phyloP scores from a whole-genome alignment of 2,329 filamentous ascomycete genomes.

The Coniochaeta sp. region DNA sequence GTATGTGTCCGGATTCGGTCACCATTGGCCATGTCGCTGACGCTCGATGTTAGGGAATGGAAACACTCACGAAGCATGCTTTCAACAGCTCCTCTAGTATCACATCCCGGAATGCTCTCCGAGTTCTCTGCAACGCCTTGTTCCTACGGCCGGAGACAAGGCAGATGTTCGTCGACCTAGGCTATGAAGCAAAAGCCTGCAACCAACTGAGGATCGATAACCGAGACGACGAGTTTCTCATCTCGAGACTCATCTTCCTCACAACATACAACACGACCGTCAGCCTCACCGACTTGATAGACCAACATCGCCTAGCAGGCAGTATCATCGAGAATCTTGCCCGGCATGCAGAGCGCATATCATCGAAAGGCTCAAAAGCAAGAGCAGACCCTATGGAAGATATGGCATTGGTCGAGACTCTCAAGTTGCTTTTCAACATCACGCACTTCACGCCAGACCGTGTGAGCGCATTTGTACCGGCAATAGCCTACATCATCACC shows the following conservation, averaged over 20 bases:
- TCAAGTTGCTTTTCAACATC: constrained; percentile 87
- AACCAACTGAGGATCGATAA: constrained; percentile 64
- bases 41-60: constrained; percentile 55
- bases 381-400: constrained; percentile 56
- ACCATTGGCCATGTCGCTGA: not conserved
- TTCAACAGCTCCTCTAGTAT: constrained; percentile 58
- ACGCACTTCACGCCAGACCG: constrained; percentile 65
- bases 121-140: constrained; percentile 80
- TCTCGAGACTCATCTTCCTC: constrained; percentile 72
- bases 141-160: constrained; percentile 62
- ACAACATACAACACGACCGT: constrained; percentile 71
- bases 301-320: constrained; percentile 59
- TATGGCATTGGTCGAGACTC: constrained; percentile 74
- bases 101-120: constrained; percentile 67
- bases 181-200: constrained; percentile 60
- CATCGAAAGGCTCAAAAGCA: constrained; percentile 17
- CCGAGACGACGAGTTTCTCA: constrained; percentile 80
- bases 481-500: constrained; percentile 62
- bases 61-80: constrained; percentile 63
- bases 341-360: constrained; percentile 53
- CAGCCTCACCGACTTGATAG: constrained; percentile 58
- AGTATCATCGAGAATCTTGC: constrained; percentile 63
- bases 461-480: constrained; percentile 53
- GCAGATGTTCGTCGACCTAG: constrained; percentile 66
- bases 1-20: constrained; percentile 33